Base-by-base conservation (phyloP, 495 filamentous ascomycete genomes). In the Xylaria scruposa region DNA sequence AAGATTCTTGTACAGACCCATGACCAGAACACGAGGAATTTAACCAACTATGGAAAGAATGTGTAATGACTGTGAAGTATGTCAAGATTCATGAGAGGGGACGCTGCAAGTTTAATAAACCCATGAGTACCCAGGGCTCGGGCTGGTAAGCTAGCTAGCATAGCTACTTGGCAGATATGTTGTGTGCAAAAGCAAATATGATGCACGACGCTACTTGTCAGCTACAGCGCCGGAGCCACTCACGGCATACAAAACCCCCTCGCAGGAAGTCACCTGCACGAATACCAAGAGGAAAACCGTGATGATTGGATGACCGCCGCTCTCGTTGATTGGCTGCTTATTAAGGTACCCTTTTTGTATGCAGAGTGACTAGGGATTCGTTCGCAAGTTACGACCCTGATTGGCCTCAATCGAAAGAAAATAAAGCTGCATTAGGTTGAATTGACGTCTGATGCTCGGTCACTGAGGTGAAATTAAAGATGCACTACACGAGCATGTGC, bases 1-100 rank as follows among this genome's bases (percentile, higher is more conserved):
- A 5, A 81, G 72, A 29, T 72, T 73, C 42, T 73, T 80, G 68
- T 76, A 79, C 12, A 85, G 49, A 0, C 75, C 77, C 83, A 85
- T 85, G n/a, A 70, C 72, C 44, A 38, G 7, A 38, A 38, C 6
- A 21, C 17, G 4, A 26, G 29, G 9, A 56, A 13, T 21, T 63
- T 29, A 29, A 38, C 12, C 9, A 44, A 44, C 42, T 4, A 17
- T 29, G 60, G 60, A 53, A 19, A 53, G 4, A 31, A 19, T 29
- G 29, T 17, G 12, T 29, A 5, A 26, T 17, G 53, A n/a, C 53
- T 24, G 53, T 31, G 5, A 56, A 7, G 26, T 56, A 31, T 31
- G 26, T 56, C 26, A 38, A 42, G 9, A 8, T 3, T 38, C 46
- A 53, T 3, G 8, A 17, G 24, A 12, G n/a, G 29, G 19, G 21